Percentiles rank a stretch among this genome's conserved stretches.
These are phyloP conservation scores for Pluteus cervinus DNA, from an alignment of 768 basidiomycete genomes.

Conservation along the genomic window DNA sequence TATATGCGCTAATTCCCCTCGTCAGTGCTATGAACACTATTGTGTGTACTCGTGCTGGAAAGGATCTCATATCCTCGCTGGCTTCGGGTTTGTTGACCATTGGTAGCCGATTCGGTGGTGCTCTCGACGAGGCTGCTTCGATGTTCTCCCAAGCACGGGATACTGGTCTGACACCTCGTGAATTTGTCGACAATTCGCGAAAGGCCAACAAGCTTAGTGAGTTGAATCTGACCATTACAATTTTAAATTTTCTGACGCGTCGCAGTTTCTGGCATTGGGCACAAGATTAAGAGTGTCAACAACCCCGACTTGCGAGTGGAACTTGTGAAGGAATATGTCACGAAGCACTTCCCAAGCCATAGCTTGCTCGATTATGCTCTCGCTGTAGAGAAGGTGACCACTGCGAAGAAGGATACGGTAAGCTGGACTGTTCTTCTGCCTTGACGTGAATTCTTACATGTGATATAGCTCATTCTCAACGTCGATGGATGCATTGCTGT, in stretches of 20 bases:
- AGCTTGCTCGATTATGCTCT: slow-evolving; percentile 90
- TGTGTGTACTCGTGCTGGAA: slow-evolving; percentile 98
- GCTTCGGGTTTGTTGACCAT: slow-evolving; percentile 96
- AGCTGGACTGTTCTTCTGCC: slow-evolving; percentile 15
- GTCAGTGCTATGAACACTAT: slow-evolving; percentile 98
- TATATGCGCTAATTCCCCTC: slow-evolving; percentile 17
- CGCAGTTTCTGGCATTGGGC: slow-evolving; percentile 94
- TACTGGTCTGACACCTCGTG: slow-evolving; percentile 91
- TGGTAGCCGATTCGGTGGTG: slow-evolving; percentile 97
- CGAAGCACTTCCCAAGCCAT: slow-evolving; percentile 94
- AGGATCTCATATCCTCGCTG: slow-evolving; percentile 95
- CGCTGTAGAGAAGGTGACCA: slow-evolving; percentile 96
- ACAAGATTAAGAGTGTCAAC: slow-evolving; percentile 99
- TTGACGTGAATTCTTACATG: neutral
- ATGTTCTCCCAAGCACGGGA: slow-evolving; percentile 95
- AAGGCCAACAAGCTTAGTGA: slow-evolving; percentile 91
- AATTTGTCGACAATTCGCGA: slow-evolving; percentile 92
- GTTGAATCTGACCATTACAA: no score
- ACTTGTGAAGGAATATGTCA: slow-evolving; percentile 93
- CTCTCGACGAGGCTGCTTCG: slow-evolving; percentile 91
- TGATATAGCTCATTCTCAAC: slow-evolving; percentile 78
- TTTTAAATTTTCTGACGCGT: no score
- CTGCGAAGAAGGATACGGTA: slow-evolving; percentile 94
- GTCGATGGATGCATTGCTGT: slow-evolving; percentile 95
- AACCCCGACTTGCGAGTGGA: slow-evolving; percentile 92